Evolutionary conservation across 352 stramenopile species (phyloP), one percentile per base, ranked within the genome.

Genomic region (Discostella stelligera): DNA sequence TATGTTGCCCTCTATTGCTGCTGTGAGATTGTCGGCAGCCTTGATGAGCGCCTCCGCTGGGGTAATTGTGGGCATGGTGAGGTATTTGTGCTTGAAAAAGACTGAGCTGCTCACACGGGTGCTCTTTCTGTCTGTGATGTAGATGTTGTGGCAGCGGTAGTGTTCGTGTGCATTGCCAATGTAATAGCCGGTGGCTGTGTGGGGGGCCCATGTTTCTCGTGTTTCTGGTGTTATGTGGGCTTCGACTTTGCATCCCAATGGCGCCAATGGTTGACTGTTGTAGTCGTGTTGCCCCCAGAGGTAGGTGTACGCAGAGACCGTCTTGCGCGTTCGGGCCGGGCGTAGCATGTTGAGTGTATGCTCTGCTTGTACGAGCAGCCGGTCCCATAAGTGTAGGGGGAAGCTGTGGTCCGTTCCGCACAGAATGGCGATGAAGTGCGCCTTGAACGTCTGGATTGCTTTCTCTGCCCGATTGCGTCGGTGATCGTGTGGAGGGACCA

Each of bases 391-490:
- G 27, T 80, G 54, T 0, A 89, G 64, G 13, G 82, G 78, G 59
- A 89, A 90, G 41, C 75, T 60, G 0, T 64, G n/a, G 41, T 82
- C 44, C 0, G 71, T 67, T 2, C 61, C 63, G 18, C 63, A 69
- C 0, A 90, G 70, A 0, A 72, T 71, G 13, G 73, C 63, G 25
- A 88, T 71, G 69, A 87, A 83, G 71, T 89, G 83, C 41, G 68
- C 60, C 56, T 90, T 86, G 21, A 73, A 88, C 4, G 74, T 86
- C 41, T 76, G 65, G 25, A 90, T 90, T 21, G 71, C 76, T 49
- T 66, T 60, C 44, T 90, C 80, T 1, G 84, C 81, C 55, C 48
- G 37, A 55, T 86, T 88, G 27, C 66, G 48, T 49, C 71, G 25
- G 62, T 90, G 84, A 9, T 67, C 20, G n/a, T 66, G 39, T 23